Conservation (phyloP, 2,329 filamentous ascomycete species). For the Trichoderma simmonsii region DNA sequence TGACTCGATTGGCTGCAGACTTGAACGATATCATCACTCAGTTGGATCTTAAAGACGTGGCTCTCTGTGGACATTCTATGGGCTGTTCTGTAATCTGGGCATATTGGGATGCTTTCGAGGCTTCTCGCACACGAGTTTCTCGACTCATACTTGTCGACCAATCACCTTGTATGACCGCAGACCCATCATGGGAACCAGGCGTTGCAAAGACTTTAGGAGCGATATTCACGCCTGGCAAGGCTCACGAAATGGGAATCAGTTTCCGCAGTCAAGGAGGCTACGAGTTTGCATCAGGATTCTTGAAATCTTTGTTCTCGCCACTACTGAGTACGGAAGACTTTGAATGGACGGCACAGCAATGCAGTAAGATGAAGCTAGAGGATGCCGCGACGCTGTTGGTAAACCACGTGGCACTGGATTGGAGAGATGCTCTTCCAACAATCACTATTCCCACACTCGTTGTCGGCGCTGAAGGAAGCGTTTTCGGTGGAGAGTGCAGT, state of each 20-base stretch:
- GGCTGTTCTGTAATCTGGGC: conserved; percentile 33
- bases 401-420: conserved; percentile 29
- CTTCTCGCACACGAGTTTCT: conserved; percentile 24
- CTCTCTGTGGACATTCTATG: conserved; percentile 36
- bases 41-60: conserved; percentile 30
- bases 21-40: conserved; percentile 27
- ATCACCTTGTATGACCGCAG: conserved; percentile 24
- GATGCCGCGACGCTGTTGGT: conserved; percentile 27
- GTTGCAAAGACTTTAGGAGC: conserved; percentile 23
- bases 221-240: conserved; percentile 22
- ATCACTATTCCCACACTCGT: conserved; percentile 31
- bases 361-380: conserved; percentile 28
- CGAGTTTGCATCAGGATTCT: conserved; percentile 22
- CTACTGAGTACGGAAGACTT: conserved; percentile 25
- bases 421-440: conserved; percentile 30
- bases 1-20: conserved; percentile 30
- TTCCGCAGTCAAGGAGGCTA: neutral
- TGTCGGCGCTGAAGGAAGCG: conserved; percentile 23
- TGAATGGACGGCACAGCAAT: conserved; percentile 27
- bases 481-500: conserved; percentile 17
- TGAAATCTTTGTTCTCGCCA: conserved; percentile 27
- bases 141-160: conserved; percentile 33
- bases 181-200: conserved; percentile 30
- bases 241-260: conserved; percentile 1
- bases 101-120: conserved; percentile 31